Percentiles rank a stretch among this genome's conserved stretches.
phyloP scores from a whole-genome alignment of 2,329 filamentous ascomycete species.

The Fusarium denticulatum region DNA sequence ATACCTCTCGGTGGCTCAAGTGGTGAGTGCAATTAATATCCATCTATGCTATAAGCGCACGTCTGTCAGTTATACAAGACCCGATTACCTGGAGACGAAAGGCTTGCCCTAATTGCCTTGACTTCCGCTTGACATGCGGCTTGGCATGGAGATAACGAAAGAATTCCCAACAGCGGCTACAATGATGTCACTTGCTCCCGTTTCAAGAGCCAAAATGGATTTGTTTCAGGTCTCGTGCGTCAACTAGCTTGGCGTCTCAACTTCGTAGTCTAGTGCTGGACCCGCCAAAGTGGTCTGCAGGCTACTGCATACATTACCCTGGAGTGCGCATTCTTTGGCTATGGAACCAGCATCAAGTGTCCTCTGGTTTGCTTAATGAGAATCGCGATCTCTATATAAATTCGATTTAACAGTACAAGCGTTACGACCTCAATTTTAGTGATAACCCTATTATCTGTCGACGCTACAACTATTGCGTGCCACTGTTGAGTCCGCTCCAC shows the following conservation, averaged over 20 bases:
- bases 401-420: rapidly evolving
- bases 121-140: neutral
- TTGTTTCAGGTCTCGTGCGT: neutral
- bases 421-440: rapidly evolving
- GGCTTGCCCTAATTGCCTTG: neutral
- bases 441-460: no score
- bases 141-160: neutral
- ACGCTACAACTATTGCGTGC: no score
- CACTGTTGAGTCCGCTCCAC: no score
- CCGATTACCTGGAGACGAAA: rapidly evolving
- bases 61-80: neutral
- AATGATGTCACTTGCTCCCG: neutral
- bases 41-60: neutral
- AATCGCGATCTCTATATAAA: rapidly evolving
- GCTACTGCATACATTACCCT: neutral
- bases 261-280: neutral
- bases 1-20: neutral
- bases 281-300: neutral
- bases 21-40: neutral
- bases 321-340: no score
- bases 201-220: neutral
- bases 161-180: neutral
- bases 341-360: neutral
- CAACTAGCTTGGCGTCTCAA: neutral
- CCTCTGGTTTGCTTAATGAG: rapidly evolving